Evolutionary conservation across 1,284 basidiomycete genomes (phyloP).

Genomic region (Sanghuangporus weigelae): DNA sequence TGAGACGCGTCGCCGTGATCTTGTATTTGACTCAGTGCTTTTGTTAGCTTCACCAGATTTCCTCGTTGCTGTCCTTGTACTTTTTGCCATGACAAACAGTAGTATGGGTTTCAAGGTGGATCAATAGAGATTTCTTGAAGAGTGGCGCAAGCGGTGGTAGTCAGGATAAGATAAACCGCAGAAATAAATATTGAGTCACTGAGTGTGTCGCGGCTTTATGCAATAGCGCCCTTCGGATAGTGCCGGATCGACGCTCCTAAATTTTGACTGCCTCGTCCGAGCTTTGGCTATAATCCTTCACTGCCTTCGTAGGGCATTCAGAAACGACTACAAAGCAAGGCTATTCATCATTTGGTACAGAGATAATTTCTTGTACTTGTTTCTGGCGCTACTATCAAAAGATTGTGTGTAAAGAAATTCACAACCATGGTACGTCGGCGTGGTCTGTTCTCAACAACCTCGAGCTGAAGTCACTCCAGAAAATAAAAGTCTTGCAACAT

Average conservation of each 20-base stretch:
- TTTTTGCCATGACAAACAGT: neutral
- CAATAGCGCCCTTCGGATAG: neutral
- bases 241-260: neutral
- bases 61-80: neutral
- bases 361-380: too few species aligned
- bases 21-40: neutral
- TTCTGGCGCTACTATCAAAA: too few species aligned
- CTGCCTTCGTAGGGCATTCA: too few species aligned
- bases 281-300: neutral
- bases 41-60: neutral
- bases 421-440: neutral
- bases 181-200: neutral
- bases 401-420: neutral
- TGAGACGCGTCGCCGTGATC: neutral
- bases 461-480: conserved; percentile 38
- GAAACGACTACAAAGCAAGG: too few species aligned
- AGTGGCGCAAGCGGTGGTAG: neutral
- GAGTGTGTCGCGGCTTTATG: too few species aligned
- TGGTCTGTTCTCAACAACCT: neutral
- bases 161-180: neutral
- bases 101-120: neutral
- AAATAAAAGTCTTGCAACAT: conserved; percentile 87
- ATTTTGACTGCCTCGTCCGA: neutral
- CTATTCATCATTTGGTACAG: too few species aligned
- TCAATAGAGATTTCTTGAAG: too few species aligned